Conservation (phyloP, 257 asterid species). For the Petunia axillaris region DNA sequence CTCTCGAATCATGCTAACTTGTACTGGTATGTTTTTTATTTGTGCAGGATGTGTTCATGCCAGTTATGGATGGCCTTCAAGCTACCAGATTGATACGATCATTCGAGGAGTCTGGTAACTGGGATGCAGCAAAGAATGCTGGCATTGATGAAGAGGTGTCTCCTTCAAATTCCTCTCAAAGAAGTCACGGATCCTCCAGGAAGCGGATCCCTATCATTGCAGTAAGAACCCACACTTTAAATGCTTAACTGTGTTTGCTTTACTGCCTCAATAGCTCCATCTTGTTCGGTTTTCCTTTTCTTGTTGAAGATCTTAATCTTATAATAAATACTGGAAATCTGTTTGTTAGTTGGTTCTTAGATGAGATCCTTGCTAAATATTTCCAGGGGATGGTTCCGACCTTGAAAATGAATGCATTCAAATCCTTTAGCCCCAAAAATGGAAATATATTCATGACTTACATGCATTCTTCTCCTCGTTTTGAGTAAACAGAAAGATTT, state of each 20-base stretch:
- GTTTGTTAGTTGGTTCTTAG: too few relatives aligned
- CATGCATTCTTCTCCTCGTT: too few relatives aligned
- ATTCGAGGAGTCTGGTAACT: slow-evolving; percentile 79
- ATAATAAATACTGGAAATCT: too few relatives aligned
- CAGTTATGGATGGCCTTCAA: slow-evolving; percentile 90
- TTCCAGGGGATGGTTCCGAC: too few relatives aligned
- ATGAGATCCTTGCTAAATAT: too few relatives aligned
- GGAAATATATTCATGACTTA: too few relatives aligned
- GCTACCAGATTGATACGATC: slow-evolving; percentile 83
- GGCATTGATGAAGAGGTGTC: slow-evolving; percentile 58
- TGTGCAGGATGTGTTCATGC: slow-evolving; percentile 90
- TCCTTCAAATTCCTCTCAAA: slow-evolving; percentile 38
- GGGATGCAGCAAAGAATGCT: slow-evolving; percentile 78
- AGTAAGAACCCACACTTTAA: slow-evolving; percentile 42
- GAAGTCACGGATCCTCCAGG: slow-evolving; percentile 35
- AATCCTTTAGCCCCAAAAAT: too few relatives aligned
- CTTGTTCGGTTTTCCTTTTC: not conserved
- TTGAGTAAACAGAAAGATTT: not conserved
- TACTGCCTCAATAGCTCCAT: not conserved
- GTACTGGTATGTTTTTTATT: not conserved
- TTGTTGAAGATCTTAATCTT: not conserved
- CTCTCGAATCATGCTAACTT: slow-evolving; percentile 8
- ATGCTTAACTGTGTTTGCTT: not conserved
- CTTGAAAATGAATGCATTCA: too few relatives aligned
- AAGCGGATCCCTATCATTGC: slow-evolving; percentile 75